These are phyloP conservation scores for Macrolepiota albuminosa DNA, from an alignment of 768 basidiomycete genomes.

Conservation along the genomic window DNA sequence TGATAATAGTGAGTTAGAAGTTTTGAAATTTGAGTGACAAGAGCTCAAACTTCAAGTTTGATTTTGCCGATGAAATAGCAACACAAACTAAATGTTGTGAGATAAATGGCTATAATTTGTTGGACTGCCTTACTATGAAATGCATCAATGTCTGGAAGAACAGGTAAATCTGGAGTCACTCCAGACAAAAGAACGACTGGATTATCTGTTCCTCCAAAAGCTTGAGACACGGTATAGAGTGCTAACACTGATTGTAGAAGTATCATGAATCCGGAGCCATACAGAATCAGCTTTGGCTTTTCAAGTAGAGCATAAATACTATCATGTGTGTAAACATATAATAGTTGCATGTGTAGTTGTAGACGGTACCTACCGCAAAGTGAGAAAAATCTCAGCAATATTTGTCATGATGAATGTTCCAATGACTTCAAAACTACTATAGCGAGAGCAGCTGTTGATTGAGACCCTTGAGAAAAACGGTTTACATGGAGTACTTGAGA, in stretches of 20 bases:
- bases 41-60: background rate
- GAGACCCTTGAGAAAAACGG: background rate
- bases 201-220: background rate
- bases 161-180: background rate
- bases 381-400: constrained; percentile 4
- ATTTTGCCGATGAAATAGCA: background rate
- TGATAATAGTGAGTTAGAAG: background rate
- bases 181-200: background rate
- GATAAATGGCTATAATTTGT: too few relatives aligned
- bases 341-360: background rate
- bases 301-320: constrained; percentile 3
- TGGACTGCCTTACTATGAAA: background rate
- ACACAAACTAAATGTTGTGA: background rate
- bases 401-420: background rate
- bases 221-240: constrained; percentile 1
- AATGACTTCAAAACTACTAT: constrained; percentile 6
- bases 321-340: background rate
- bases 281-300: background rate
- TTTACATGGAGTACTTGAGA: background rate
- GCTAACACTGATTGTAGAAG: constrained; percentile 7
- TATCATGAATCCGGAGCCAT: background rate
- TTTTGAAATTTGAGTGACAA: background rate
- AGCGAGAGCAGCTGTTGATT: constrained; percentile 3
- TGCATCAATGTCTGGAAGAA: background rate
- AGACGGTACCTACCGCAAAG: background rate